These are phyloP conservation scores for Apiospora aurea DNA, from an alignment of 2,329 filamentous ascomycete species.

Conservation along the genomic window DNA sequence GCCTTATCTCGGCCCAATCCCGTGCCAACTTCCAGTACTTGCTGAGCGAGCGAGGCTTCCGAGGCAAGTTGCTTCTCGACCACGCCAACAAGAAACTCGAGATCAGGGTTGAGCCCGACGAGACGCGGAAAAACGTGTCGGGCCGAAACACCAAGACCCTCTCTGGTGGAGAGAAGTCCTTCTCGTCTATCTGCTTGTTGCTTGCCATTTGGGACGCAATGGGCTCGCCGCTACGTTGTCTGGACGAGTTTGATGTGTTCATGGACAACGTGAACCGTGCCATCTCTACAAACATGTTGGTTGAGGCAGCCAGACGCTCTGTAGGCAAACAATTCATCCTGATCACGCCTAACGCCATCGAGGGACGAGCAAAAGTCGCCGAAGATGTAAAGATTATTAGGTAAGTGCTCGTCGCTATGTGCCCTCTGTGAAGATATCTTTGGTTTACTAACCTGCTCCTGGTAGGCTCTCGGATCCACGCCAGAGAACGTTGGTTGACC, in stretches of 20 bases:
- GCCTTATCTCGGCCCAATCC: constrained; percentile 84
- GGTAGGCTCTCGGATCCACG: constrained; percentile 26
- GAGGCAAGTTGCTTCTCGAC: constrained; percentile 80
- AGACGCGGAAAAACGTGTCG: constrained; percentile 71
- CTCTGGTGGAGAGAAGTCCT: constrained; percentile 96
- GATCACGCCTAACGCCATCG: constrained; percentile 90
- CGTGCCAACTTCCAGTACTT: constrained; percentile 88
- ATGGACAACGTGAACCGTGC: constrained; percentile 98
- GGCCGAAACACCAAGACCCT: constrained; percentile 90
- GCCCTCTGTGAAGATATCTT: neutral
- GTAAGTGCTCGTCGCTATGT: constrained; percentile 49
- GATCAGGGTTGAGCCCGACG: constrained; percentile 76
- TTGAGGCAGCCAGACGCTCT: constrained; percentile 81
- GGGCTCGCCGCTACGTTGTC: constrained; percentile 90
- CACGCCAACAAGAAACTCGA: constrained; percentile 78
- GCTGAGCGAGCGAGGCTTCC: constrained; percentile 87
- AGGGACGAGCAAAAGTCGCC: constrained; percentile 62
- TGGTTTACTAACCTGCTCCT: constrained; percentile 23
- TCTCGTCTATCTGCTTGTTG: constrained; percentile 93
- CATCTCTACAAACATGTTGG: constrained; percentile 92
- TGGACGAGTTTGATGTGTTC: constrained; percentile 99
- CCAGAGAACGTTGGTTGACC: constrained; percentile 20
- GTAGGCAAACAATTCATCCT: constrained; percentile 95
- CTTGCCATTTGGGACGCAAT: constrained; percentile 97
- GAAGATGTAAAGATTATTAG: constrained; percentile 82